These are phyloP conservation scores for Termitomyces sp. DNA, from an alignment of 768 basidiomycete genomes.

Conservation along the genomic window DNA sequence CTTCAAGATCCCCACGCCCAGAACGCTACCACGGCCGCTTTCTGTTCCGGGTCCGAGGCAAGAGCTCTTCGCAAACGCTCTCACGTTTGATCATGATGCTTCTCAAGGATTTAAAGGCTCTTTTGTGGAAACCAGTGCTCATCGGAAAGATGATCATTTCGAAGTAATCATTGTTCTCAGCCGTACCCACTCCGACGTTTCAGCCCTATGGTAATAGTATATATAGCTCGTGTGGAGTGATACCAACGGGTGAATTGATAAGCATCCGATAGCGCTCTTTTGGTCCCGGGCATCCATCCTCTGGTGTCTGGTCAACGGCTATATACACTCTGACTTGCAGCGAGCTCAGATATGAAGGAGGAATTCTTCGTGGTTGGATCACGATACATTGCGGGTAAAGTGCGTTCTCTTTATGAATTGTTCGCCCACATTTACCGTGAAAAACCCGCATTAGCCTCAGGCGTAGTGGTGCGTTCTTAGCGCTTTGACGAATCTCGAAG, in stretches of 20 bases:
- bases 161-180: not conserved
- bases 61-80: not conserved
- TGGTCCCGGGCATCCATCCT: not conserved
- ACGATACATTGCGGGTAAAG: constrained; percentile 7
- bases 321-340: not conserved
- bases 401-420: not conserved
- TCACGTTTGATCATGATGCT: not conserved
- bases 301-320: not conserved
- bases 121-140: not conserved
- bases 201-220: not conserved
- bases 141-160: not conserved
- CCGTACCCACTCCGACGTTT: not conserved
- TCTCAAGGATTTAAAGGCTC: not conserved
- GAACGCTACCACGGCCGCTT: not conserved
- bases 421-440: not conserved
- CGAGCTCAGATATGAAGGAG: not conserved
- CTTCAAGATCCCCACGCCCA: no score
- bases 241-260: not conserved
- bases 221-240: not conserved
- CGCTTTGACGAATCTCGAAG: not conserved
- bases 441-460: constrained; percentile 1
- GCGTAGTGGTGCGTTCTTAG: constrained; percentile 6
- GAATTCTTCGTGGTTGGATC: not conserved
- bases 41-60: not conserved
- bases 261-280: not conserved